Conservation (phyloP, 148 eudicot species). For the Chenopodium quinoa region DNA sequence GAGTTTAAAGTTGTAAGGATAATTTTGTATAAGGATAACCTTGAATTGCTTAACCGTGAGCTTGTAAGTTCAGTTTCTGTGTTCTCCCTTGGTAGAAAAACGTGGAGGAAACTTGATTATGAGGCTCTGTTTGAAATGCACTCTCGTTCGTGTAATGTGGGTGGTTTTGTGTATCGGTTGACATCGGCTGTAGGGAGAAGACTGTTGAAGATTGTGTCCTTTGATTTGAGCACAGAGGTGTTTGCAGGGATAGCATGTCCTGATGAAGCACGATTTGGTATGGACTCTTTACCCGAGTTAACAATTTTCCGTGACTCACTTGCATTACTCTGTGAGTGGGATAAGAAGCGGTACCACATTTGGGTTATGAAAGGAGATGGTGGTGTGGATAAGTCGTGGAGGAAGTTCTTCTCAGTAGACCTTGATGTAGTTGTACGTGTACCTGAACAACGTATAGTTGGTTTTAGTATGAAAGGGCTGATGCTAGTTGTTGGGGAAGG, state of each 20-base stretch:
- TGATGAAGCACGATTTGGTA: neutral
- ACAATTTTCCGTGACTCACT: neutral
- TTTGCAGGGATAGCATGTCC: neutral
- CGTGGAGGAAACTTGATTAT: too few relatives aligned
- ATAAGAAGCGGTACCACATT: neutral
- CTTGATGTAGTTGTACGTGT: neutral
- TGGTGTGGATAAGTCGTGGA: constrained; percentile 13
- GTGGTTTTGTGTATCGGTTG: too few relatives aligned
- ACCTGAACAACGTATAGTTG: neutral
- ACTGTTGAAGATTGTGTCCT: neutral
- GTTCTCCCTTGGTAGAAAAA: too few relatives aligned
- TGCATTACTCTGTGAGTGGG: neutral
- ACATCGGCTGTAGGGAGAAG: too few relatives aligned
- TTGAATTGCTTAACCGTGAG: too few relatives aligned
- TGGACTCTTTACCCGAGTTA: neutral
- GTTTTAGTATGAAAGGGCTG: constrained; percentile 12
- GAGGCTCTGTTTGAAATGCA: too few relatives aligned
- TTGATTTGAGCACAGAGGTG: constrained; percentile 10
- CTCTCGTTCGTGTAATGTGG: too few relatives aligned
- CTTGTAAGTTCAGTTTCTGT: too few relatives aligned
- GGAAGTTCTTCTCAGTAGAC: neutral
- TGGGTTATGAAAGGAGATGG: constrained; percentile 13
- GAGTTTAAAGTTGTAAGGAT: too few relatives aligned
- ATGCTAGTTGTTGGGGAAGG: constrained; percentile 6
- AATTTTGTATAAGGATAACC: too few relatives aligned